Evolutionary conservation across 345 rosid genomes (phyloP), one percentile per base, ranked within the genome.

Genomic region (Dipteronia sinensis): DNA sequence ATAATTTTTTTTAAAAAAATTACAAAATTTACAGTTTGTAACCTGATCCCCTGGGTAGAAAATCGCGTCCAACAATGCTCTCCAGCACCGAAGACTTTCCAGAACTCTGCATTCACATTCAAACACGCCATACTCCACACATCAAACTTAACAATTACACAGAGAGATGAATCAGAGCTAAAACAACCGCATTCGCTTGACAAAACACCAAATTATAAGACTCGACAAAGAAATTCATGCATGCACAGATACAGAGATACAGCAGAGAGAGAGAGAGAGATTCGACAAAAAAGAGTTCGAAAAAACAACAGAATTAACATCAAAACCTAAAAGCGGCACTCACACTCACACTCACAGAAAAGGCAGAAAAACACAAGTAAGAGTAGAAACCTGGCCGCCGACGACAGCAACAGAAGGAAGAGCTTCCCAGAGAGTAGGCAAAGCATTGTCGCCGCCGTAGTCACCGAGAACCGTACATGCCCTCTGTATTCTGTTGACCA

Each of bases 11-110:
- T 27, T 27, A 31, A 2, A 4, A 3, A 11, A 16, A 40, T 46
- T 46, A 61, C 7, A 6, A 51, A 64, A 55, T 65, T 27, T 11
- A n/a, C 6, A 74, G 49, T 53, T 16, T 7, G 44, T 19, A 22
- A 90, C 92, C 94, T 44, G 92, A 90, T 74, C 91, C 94, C 38
- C 90, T 78, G 7, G 94, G 94, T 49, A 90, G 91, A 85, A 90
- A 89, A 85, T 89, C 92, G 13, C 91, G 85, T 38, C 92, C 92
- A 17, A 89, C 92, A 68, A 90, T 87, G 79, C 95, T 89, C 85
- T 89, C 95, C 74, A 91, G 71, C 81, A 91, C 93, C 23, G 91
- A 89, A 6, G 93, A 88, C 75, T 89, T 91, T 44, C 95, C 93
- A 8, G 91, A 91, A 82, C 91, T 88, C 95, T 91, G 69, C 83